Conservation (phyloP, 331 rosid genomes). For the Ulmus americana region DNA sequence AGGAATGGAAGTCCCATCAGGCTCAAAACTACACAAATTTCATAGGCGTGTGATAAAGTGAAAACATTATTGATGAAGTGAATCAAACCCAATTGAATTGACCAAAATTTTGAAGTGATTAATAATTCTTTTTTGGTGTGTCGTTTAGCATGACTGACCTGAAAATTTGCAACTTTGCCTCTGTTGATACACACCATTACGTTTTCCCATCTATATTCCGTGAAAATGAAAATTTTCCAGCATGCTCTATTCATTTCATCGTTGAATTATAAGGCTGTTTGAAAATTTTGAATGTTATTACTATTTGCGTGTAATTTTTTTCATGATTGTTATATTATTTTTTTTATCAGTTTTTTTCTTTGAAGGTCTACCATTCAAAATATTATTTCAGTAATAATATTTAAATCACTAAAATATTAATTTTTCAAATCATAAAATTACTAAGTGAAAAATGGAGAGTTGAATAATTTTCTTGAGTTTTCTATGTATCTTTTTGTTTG, state of each 20-base stretch:
- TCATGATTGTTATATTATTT: too few species aligned
- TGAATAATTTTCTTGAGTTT: not conserved
- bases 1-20: not conserved
- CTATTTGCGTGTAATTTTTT: too few species aligned
- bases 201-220: not conserved
- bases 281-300: too few species aligned
- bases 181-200: not conserved
- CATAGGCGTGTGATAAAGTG: not conserved
- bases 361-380: accelerated
- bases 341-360: too few species aligned
- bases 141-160: not conserved
- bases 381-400: too few species aligned
- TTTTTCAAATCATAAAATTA: too few species aligned
- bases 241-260: too few species aligned
- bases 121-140: slow-evolving; percentile 4
- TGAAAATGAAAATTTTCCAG: not conserved
- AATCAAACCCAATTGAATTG: not conserved
- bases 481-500: not conserved
- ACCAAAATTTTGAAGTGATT: not conserved
- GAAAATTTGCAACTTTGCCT: slow-evolving; percentile 2
- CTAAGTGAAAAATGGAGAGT: not conserved
- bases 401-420: too few species aligned
- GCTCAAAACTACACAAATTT: slow-evolving; percentile 1
- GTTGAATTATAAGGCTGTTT: too few species aligned
- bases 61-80: not conserved